Evolutionary conservation across 2,329 filamentous ascomycete species (phyloP), one percentile per base, ranked within the genome.

Genomic region (Hysterium pulicare): DNA sequence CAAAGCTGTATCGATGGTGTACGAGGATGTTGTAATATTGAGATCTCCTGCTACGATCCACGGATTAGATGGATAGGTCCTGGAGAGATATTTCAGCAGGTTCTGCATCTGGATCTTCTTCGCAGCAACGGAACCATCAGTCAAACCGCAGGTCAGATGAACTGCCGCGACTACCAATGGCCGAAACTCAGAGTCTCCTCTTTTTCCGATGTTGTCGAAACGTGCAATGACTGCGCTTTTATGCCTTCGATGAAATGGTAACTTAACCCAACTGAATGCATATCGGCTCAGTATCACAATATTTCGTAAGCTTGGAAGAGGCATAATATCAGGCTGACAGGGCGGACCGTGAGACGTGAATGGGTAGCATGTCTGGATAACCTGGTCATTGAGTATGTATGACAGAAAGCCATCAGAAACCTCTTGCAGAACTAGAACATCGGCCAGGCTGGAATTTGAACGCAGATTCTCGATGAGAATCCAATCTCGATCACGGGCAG

Each of bases 21-120:
- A 70, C 2, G 69, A 64, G 1, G 82, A 86, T 0, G 81, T 83
- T 5, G 76, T 69, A 19, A 85, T 66, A 51, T 86, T 86, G 57
- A 84, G 82, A 54, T 85, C 81, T 3, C 83, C 83, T 0, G 77
- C 76, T 16, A 86, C 51, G 3, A 84, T 66, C 69, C 75, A 80
- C 4, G 78, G 71, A 28, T 74, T 70, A 0, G 60, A 41, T 1
- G 63, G 48, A 35, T 78, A 75, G 0, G 62, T 51, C 1, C 47
- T 50, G 1, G 61, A 56, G 13, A 85, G 50, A 54, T 81, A 62
- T 6, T 58, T 58, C 2, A 77, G 54, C 1, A 86, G 55, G 16
- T 62, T 69, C 34, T 74, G 70, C 11, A 84, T 57, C 50, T 86
- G 81, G 0, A 66, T 61, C 48, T 73, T 76, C 58, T 83, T 85